Evolutionary conservation across 352 stramenopile species (phyloP), one percentile per base, ranked within the genome.

Genomic region (Peronospora destructor): DNA sequence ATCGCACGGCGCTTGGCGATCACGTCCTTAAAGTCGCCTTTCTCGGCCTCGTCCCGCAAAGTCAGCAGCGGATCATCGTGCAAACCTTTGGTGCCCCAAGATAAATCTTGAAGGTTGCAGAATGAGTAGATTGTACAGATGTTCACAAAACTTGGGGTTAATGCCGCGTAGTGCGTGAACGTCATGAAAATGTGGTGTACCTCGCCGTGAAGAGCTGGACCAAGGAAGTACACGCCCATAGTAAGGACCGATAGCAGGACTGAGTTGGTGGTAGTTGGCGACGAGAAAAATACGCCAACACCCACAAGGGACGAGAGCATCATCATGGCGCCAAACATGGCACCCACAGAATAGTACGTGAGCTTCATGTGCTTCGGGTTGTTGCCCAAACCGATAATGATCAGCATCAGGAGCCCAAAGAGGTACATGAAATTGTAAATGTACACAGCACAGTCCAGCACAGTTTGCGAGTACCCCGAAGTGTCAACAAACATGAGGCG

Each of bases 41-140:
- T 87, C 37, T 87, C 80, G 0, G 68, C 68, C 19, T 89, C 75
- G 26, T 89, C 76, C 2, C 66, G 43, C 0, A 57, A 54, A 2
- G 50, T 49, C 1, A 69, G 59, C 12, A 73, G 40, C n/a, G 77
- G 76, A 37, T 87, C 78, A 19, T 78, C 58, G 23, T 65, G 53
- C 19, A 91, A 51, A 0, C 84, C 84, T 41, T 89, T 90, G 1
- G 81, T 95, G 6, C 84, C 84, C 84, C 84, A 95, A 11, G 77
- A 91, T 44, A 95, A 63, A 48, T 95, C 77, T 26, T 95, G 82
- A 23, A 95, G 63, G 66, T 93, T 92, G 50, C 78, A 94, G 61
- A 91, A 93, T 44, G 80, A 91, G 75, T 93, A 95, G 48, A 95
- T 87, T 17, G 77, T 88, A 44, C 93, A 88, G 42, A 93, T 93